These are phyloP conservation scores for Sporopachydermia cereana DNA, from an alignment of 1,139 yeast species.

Conservation along the genomic window DNA sequence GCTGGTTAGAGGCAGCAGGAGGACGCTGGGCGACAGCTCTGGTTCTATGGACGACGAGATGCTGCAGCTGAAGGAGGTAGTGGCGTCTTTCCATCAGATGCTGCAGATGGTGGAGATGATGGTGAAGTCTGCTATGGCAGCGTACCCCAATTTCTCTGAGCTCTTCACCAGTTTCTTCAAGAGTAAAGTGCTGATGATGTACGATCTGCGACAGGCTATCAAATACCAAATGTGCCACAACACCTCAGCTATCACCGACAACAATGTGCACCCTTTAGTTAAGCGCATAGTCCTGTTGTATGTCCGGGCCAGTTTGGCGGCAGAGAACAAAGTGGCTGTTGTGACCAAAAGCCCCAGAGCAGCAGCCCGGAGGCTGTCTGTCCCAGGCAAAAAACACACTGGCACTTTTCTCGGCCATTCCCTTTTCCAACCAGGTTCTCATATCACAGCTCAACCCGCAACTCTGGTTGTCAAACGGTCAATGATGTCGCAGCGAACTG, in stretches of 20 bases:
- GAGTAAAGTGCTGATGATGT: neutral
- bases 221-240: neutral
- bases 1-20: neutral
- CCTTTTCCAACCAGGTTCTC: too few species aligned
- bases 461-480: too few species aligned
- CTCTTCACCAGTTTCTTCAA: neutral
- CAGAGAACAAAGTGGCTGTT: too few species aligned
- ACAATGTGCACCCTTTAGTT: neutral
- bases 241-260: neutral
- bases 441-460: too few species aligned
- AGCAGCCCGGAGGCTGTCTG: too few species aligned
- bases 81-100: neutral
- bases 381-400: too few species aligned
- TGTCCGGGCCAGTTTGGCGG: neutral
- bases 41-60: neutral
- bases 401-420: too few species aligned
- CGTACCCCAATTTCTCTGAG: neutral
- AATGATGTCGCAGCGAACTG: too few species aligned
- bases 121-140: neutral
- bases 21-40: neutral
- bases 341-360: too few species aligned
- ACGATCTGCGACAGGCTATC: neutral
- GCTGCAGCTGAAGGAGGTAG: neutral
- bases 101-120: neutral
- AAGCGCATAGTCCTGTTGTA: neutral